Percentiles rank a stretch among this genome's conserved stretches.
Evolutionary conservation across 2,329 filamentous ascomycete species (phyloP).

Genomic region (Seiridium unicorne): DNA sequence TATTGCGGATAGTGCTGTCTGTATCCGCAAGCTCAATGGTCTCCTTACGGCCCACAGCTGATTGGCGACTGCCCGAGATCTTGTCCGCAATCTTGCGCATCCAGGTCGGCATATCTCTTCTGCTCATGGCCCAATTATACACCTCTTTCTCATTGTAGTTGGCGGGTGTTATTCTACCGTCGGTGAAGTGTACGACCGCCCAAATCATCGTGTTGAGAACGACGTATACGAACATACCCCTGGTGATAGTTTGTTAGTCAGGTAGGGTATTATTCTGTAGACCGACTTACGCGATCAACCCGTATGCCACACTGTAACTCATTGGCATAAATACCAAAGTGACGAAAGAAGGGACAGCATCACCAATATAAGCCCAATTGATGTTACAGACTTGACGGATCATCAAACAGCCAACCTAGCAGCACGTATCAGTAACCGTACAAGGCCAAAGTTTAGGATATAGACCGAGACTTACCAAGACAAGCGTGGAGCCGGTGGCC

Average conservation of each 20-base stretch:
- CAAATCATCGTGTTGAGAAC: constrained; percentile 53
- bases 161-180: constrained; percentile 46
- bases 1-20: constrained; percentile 6
- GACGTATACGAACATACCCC: constrained; percentile 54
- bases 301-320: constrained; percentile 76
- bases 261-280: background rate
- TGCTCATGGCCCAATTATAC: constrained; percentile 52
- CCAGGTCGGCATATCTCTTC: constrained; percentile 58
- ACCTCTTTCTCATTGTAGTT: constrained; percentile 55
- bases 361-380: constrained; percentile 76
- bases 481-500: constrained; percentile 72
- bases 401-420: constrained; percentile 72
- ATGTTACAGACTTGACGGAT: constrained; percentile 71
- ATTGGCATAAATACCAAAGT: constrained; percentile 76
- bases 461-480: constrained; percentile 49
- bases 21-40: constrained; percentile 28
- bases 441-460: background rate
- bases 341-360: constrained; percentile 73
- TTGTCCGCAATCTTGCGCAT: constrained; percentile 37
- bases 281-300: constrained; percentile 64
- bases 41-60: constrained; percentile 21
- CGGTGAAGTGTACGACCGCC: constrained; percentile 43
- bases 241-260: constrained; percentile 9
- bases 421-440: background rate
- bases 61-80: constrained; percentile 13